Evolutionary conservation across 2,329 filamentous ascomycete species (phyloP), one percentile per base, ranked within the genome.

Genomic region (Mycocentrospora acerina): DNA sequence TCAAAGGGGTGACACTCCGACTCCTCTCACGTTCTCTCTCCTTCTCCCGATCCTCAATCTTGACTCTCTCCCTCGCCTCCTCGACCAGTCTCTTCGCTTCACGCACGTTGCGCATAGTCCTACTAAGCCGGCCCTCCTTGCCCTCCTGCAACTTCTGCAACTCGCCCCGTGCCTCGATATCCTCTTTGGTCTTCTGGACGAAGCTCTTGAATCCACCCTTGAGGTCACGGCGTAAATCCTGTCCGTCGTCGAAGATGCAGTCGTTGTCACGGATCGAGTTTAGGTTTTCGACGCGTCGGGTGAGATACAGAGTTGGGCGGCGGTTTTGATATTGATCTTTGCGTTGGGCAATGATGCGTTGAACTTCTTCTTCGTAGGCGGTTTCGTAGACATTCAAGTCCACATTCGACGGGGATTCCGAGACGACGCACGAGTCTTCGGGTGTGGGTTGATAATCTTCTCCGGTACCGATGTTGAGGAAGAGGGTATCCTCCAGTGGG

Each of bases 341-440:
- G 59, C 46, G 69, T 59, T 47, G 71, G 12, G 40, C 36, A 66
- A 79, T 69, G 55, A 96, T 91, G 12, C 84, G 79, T 42, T 85
- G 79, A 18, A 93, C 80, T 68, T 96, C 88, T 44, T 86, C 80
- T 58, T 88, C 82, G 62, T 95, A 96, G 0, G 91, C 91, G 1
- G 79, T 81, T 64, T 95, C 88, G 64, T 95, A 96, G 41, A 97
- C 85, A 59, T 93, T 83, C 54, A 88, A 88, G 44, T 94, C 89
- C 5, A 88, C 86, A 1, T 84, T 85, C 0, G 85, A 85, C 3
- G 91, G 91, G 1, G 88, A 94, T 66, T 95, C 90, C 19, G 87
- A 88, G 27, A 95, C 83, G 4, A 85, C 64, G 15, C 76, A 58
- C 58, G 62, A 30, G 15, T 66, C 60, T 26, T 61, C 55, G 2